These are phyloP conservation scores for Moringa oleifera DNA, from an alignment of 345 rosid species.

Conservation along the genomic window DNA sequence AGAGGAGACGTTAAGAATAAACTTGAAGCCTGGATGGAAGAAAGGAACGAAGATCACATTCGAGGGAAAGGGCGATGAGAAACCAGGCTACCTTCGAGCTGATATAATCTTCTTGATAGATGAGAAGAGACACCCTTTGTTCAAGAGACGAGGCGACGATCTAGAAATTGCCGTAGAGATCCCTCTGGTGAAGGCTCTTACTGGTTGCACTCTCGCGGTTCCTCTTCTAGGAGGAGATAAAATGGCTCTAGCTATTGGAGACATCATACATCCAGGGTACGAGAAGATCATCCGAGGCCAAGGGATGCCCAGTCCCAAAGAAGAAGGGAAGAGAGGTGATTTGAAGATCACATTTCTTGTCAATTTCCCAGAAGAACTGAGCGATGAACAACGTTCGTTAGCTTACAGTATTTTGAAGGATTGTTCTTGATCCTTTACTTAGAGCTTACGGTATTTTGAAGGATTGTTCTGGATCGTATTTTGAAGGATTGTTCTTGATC, in stretches of 20 bases:
- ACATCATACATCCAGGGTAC: slow-evolving; percentile 58
- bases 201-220: slow-evolving; percentile 63
- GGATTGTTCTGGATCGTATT: no score
- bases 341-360: slow-evolving; percentile 49
- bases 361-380: slow-evolving; percentile 52
- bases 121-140: slow-evolving; percentile 60
- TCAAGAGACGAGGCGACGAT: slow-evolving; percentile 53
- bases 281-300: slow-evolving; percentile 58
- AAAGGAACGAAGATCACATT: slow-evolving; percentile 81
- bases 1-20: slow-evolving; percentile 62
- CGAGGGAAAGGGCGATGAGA: slow-evolving; percentile 82
- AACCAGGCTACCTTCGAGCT: slow-evolving; percentile 66
- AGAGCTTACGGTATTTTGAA: no score
- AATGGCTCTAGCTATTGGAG: slow-evolving; percentile 44
- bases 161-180: slow-evolving; percentile 65
- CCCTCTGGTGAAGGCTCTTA: slow-evolving; percentile 69
- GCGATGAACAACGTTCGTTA: slow-evolving; percentile 43
- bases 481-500: no score
- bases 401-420: slow-evolving; percentile 44
- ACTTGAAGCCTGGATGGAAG: slow-evolving; percentile 83
- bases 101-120: slow-evolving; percentile 56
- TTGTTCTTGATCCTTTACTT: no score
- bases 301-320: slow-evolving; percentile 65
- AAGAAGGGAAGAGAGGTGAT: slow-evolving; percentile 54
- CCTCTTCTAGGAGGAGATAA: slow-evolving; percentile 62